Evolutionary conservation across 2,329 filamentous ascomycete species (phyloP).

Genomic region (Sclerotinia sclerotiorum): DNA sequence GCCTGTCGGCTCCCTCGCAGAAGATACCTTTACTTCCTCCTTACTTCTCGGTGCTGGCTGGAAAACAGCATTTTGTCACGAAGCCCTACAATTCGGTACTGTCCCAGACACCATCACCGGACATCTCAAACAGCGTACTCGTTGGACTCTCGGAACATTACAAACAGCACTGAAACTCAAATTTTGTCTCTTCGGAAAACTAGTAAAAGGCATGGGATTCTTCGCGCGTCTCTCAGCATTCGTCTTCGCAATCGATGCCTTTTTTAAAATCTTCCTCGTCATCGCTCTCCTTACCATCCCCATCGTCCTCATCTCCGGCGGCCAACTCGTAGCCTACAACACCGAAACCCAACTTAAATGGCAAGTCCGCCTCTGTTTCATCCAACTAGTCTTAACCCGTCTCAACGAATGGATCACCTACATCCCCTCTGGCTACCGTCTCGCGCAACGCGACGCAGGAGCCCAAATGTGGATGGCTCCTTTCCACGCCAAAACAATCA

Average conservation of each 20-base stretch:
- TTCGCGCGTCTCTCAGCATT: conserved; percentile 60
- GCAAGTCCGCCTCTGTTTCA: conserved; percentile 57
- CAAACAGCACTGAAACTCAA: conserved; percentile 60
- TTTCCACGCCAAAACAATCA: conserved; percentile 57
- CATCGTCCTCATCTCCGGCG: conserved; percentile 57
- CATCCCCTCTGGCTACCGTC: conserved; percentile 58
- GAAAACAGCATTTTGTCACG: conserved; percentile 60
- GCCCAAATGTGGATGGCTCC: conserved; percentile 64
- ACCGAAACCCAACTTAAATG: conserved; percentile 55
- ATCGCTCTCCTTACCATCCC: conserved; percentile 59
- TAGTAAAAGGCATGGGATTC: conserved; percentile 53
- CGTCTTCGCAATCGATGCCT: conserved; percentile 54
- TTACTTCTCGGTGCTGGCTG: conserved; percentile 60
- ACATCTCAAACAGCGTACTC: conserved; percentile 57
- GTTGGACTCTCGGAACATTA: conserved; percentile 47
- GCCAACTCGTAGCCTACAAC: conserved; percentile 57
- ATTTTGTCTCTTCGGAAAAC: conserved; percentile 57
- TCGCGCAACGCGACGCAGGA: conserved; percentile 55
- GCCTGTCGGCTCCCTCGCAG: conserved; percentile 58
- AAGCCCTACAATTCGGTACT: conserved; percentile 59
- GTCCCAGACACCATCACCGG: conserved; percentile 57
- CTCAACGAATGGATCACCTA: conserved; percentile 58
- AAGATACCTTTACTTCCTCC: conserved; percentile 60
- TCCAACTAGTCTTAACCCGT: conserved; percentile 51
- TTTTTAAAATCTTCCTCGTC: conserved; percentile 57